phyloP scores from a whole-genome alignment of 805 yeast genomes.

The Teunomyces funiuensis region DNA sequence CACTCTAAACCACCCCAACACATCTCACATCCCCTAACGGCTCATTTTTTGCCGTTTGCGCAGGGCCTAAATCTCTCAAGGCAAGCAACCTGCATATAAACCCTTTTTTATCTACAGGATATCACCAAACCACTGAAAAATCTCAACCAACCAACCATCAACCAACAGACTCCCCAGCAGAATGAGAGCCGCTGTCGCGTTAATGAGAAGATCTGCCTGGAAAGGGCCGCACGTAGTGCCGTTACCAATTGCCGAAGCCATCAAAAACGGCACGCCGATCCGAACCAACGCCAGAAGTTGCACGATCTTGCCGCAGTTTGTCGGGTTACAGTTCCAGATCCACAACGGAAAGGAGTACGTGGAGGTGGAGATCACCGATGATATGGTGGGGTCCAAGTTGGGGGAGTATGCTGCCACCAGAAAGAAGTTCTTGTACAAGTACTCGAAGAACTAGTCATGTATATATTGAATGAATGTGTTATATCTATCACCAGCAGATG shows the following conservation, averaged over 20 bases:
- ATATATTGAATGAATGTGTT: constrained; percentile 1
- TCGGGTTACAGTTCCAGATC: constrained; percentile 89
- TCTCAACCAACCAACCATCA: background rate
- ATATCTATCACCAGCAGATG: background rate
- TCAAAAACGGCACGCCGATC: constrained; percentile 77
- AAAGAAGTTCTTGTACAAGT: constrained; percentile 80
- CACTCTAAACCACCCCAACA: too few species aligned
- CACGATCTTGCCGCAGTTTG: constrained; percentile 93
- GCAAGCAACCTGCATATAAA: too few species aligned
- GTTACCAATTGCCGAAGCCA: constrained; percentile 85
- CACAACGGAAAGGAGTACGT: constrained; percentile 96
- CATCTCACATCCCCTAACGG: too few species aligned
- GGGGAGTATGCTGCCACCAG: constrained; percentile 97
- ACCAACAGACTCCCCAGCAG: constrained; percentile 2
- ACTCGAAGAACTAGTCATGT: constrained; percentile 57
- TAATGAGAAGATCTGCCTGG: constrained; percentile 40
- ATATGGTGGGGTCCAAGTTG: constrained; percentile 94
- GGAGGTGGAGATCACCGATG: constrained; percentile 80
- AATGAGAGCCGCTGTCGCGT: constrained; percentile 36
- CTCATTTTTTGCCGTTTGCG: too few species aligned
- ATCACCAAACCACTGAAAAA: too few species aligned
- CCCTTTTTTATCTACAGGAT: too few species aligned
- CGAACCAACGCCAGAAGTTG: constrained; percentile 96
- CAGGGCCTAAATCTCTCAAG: too few species aligned
- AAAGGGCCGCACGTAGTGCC: constrained; percentile 92